Base-by-base conservation (phyloP, 2,329 filamentous ascomycete species). In the Trichophyton benhamiae region DNA sequence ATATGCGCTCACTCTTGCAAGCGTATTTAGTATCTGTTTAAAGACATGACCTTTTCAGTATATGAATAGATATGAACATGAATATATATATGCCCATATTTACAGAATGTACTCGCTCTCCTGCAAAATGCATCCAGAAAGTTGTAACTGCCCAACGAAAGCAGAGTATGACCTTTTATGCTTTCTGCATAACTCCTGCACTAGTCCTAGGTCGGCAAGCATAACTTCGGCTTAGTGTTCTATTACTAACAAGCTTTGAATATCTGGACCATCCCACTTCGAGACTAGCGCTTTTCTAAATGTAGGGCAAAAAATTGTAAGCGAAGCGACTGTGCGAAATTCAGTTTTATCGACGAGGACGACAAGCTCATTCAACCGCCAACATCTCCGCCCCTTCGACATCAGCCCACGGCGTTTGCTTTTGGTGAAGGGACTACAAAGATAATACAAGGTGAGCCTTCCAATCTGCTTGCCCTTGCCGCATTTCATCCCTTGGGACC, bases 271-370 rank as follows among this genome's bases (percentile, higher is more conserved):
- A 74, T 60, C 15, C 70, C 66, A 0, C 0, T 30, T 61, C 0
- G 0, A 44, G 69, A 15, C 65, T 76, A 76, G 74, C 63, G 52
- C 5, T 64, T 61, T 30, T 46, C 63, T 66, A 68, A 67, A 66
- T 66, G 69, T 74, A 75, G 73, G 73, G 73, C 72, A 75, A 64
- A 59, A 25, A 68, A 69, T 7, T 70, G 70, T 66, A 75, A 76
- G 74, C 74, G 74, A 75, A 58, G 72, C 70, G 70, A 75, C 73
- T 74, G 68, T 74, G 74, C 72, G 71, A 75, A 76, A 74, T 76
- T 76, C 74, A 66, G 70, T 67, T 68, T 72, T 66, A 42, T 38
- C 67, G 55, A 65, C 38, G 62, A 65, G 68, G 68, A 69, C 73
- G 70, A 74, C 70, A 69, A 74, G 71, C 70, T 68, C 71, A 68